Evolutionary conservation across 129 eudicot genomes (phyloP).

Genomic region (Calendula officinalis): DNA sequence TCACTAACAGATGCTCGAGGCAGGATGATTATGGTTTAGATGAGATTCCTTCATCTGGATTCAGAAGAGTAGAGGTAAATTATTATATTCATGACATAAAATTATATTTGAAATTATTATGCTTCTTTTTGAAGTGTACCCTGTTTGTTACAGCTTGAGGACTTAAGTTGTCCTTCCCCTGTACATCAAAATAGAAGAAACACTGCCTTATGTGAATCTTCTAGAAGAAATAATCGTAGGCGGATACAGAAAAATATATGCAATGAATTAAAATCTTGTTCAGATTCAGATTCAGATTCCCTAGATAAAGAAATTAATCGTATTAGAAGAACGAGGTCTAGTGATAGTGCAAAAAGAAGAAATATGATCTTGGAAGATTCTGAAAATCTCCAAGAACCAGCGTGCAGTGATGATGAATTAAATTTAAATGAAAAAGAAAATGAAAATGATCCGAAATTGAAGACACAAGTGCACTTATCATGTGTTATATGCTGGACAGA

Average conservation of each 20-base stretch:
- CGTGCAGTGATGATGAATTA: slow-evolving; percentile 10
- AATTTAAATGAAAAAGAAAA: slow-evolving; percentile 18
- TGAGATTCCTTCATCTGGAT: slow-evolving; percentile 32
- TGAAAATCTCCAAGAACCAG: slow-evolving; percentile 35
- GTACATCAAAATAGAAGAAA: slow-evolving; percentile 29
- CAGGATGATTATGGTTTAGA: slow-evolving; percentile 26
- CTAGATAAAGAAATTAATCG: slow-evolving; percentile 15
- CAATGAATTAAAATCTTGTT: slow-evolving; percentile 23
- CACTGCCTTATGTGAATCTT: slow-evolving; percentile 41
- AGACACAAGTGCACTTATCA: slow-evolving; percentile 50
- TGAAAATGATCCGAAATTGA: slow-evolving; percentile 24
- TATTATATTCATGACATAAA: background rate
- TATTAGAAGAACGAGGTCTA: slow-evolving; percentile 18
- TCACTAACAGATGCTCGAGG: slow-evolving; percentile 29
- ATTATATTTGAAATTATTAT: background rate
- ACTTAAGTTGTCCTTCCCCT: slow-evolving; percentile 30
- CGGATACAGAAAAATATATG: slow-evolving; percentile 46
- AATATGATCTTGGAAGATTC: slow-evolving; percentile 30
- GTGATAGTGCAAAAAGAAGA: slow-evolving; percentile 24
- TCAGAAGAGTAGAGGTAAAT: slow-evolving; percentile 36
- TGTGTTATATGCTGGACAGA: slow-evolving; percentile 96
- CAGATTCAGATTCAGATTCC: slow-evolving; percentile 36
- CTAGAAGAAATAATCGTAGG: slow-evolving; percentile 37
- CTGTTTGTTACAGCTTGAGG: slow-evolving; percentile 36
- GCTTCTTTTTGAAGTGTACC: slow-evolving; percentile 6